Conservation (phyloP, 495 filamentous ascomycete species). For the Lasiosphaeria hispida region DNA sequence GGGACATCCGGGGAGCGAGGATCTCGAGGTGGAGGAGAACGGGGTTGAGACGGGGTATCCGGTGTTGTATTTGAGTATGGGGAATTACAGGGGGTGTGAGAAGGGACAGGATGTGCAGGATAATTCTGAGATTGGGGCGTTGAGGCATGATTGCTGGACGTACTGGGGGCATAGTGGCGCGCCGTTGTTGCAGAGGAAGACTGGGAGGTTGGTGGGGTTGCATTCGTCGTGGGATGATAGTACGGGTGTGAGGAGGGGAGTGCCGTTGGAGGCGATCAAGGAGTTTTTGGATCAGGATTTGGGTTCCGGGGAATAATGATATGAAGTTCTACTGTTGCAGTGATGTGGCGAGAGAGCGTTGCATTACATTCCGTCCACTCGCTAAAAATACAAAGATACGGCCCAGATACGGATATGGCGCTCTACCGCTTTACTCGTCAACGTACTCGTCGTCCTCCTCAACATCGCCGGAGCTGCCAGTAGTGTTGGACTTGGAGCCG, state of each 20-base stretch:
- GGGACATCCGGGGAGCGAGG: slow-evolving; percentile 46
- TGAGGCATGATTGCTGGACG: slow-evolving; percentile 54
- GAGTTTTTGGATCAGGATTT: slow-evolving; percentile 27
- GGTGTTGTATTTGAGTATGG: slow-evolving; percentile 40
- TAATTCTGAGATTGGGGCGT: slow-evolving; percentile 48
- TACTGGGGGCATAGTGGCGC: slow-evolving; percentile 54
- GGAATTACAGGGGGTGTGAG: slow-evolving; percentile 37
- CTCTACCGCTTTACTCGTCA: too few relatives aligned
- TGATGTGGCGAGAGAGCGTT: not conserved
- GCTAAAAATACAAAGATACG: too few relatives aligned
- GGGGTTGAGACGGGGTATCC: slow-evolving; percentile 42
- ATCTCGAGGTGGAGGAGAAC: slow-evolving; percentile 36
- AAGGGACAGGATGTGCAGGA: slow-evolving; percentile 39
- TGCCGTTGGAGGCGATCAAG: slow-evolving; percentile 36
- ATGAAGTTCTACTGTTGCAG: not conserved
- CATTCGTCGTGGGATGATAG: slow-evolving; percentile 50
- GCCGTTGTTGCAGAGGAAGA: slow-evolving; percentile 34
- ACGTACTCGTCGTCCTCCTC: too few relatives aligned
- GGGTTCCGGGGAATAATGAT: not conserved
- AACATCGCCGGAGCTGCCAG: too few relatives aligned
- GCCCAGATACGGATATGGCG: too few relatives aligned
- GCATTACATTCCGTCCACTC: not conserved
- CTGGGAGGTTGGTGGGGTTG: slow-evolving; percentile 39
- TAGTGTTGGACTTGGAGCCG: not conserved
- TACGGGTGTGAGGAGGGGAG: slow-evolving; percentile 46